phyloP scores from a whole-genome alignment of 2,329 filamentous ascomycete genomes.

The Westerdykella aurantiaca region DNA sequence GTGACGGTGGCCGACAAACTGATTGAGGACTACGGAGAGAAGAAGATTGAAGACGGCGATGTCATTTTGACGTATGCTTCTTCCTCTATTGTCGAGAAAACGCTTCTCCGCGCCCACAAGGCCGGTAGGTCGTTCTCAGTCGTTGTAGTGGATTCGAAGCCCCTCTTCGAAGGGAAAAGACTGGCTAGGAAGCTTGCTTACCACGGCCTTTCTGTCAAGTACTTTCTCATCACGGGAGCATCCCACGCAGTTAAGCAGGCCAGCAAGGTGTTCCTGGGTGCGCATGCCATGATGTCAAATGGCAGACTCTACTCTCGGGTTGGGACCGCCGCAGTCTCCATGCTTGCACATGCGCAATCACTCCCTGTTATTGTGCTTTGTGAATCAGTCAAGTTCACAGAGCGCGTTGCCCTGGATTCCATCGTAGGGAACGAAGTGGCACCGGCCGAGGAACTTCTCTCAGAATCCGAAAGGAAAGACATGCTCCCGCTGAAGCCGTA shows the following conservation, averaged over 20 bases:
- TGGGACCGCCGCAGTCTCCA: conserved; percentile 80
- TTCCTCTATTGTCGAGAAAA: conserved; percentile 78
- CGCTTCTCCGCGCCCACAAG: conserved; percentile 65
- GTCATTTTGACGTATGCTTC: conserved; percentile 83
- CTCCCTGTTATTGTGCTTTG: conserved; percentile 84
- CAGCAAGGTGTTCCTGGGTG: conserved; percentile 71
- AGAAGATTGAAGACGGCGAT: conserved; percentile 72
- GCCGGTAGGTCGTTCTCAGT: conserved; percentile 73
- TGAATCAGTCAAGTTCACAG: conserved; percentile 92
- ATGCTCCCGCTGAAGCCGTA: conserved; percentile 28
- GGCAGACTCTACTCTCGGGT: conserved; percentile 82
- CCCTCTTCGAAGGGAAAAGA: conserved; percentile 63
- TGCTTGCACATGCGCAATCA: conserved; percentile 69
- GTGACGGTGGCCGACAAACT: conserved; percentile 81
- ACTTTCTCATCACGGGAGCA: conserved; percentile 73
- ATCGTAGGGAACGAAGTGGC: conserved; percentile 92
- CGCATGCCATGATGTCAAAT: conserved; percentile 93
- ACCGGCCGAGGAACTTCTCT: conserved; percentile 60
- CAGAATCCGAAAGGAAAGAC: conserved; percentile 27
- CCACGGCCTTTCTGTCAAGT: conserved; percentile 70
- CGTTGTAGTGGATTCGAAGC: conserved; percentile 72
- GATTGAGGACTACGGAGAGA: conserved; percentile 69
- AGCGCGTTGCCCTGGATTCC: conserved; percentile 82
- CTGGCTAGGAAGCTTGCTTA: conserved; percentile 66
- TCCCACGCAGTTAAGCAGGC: conserved; percentile 65